phyloP scores from a whole-genome alignment of 495 filamentous ascomycete genomes.

The Trichoderma erinaceum region DNA sequence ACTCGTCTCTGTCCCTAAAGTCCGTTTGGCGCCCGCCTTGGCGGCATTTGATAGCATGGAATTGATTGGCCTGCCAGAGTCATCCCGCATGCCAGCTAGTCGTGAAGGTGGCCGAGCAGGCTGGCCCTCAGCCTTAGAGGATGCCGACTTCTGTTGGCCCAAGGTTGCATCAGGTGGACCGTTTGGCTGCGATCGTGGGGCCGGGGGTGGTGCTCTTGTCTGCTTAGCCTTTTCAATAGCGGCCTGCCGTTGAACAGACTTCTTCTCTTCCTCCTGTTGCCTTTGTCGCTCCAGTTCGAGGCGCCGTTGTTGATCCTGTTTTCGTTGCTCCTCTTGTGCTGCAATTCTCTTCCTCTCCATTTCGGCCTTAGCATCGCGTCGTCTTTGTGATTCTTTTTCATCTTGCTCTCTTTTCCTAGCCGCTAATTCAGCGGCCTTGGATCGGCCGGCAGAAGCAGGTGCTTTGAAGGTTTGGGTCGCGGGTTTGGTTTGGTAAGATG shows the following conservation, averaged over 20 bases:
- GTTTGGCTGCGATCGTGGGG: slow-evolving; percentile 42
- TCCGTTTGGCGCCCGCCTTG: slow-evolving; percentile 43
- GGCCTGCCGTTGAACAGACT: slow-evolving; percentile 63
- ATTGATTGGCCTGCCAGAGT: slow-evolving; percentile 38
- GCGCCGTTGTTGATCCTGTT: slow-evolving; percentile 44
- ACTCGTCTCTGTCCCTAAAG: slow-evolving; percentile 43
- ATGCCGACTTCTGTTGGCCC: neutral
- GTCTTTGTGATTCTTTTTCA: slow-evolving; percentile 69
- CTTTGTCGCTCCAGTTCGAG: slow-evolving; percentile 46
- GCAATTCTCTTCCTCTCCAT: slow-evolving; percentile 67
- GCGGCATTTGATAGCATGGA: slow-evolving; percentile 34
- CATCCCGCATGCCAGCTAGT: slow-evolving; percentile 35
- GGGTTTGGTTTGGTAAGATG: slow-evolving; percentile 57
- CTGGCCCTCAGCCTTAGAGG: slow-evolving; percentile 19
- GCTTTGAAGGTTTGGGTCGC: slow-evolving; percentile 65
- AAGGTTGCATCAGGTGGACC: slow-evolving; percentile 33
- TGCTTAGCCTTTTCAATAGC: slow-evolving; percentile 62
- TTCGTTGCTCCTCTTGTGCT: slow-evolving; percentile 50
- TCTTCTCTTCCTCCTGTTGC: slow-evolving; percentile 53
- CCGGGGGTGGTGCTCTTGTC: slow-evolving; percentile 48
- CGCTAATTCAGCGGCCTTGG: slow-evolving; percentile 57
- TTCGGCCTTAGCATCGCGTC: slow-evolving; percentile 70
- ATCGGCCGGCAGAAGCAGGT: slow-evolving; percentile 55
- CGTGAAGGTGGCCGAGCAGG: slow-evolving; percentile 37
- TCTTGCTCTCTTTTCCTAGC: slow-evolving; percentile 75